Evolutionary conservation across 805 yeast genomes (phyloP).

Genomic region (Metschnikowia lunata): DNA sequence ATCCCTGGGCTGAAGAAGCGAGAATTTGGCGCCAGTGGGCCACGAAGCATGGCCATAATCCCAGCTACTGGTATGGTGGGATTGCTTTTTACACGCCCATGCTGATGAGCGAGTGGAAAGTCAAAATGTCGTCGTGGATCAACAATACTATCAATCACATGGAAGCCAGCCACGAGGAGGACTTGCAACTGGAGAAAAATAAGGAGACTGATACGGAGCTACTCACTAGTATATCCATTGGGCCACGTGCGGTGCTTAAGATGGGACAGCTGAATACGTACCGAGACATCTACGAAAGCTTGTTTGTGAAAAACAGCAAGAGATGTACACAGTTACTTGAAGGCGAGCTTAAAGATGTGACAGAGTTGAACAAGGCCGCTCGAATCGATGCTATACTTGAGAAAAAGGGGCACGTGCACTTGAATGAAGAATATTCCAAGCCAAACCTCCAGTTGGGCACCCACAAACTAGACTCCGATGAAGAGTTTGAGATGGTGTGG

Average conservation of each 20-base stretch:
- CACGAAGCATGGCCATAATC: constrained; percentile 42
- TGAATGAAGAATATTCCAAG: constrained; percentile 29
- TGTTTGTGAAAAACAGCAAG: constrained; percentile 22
- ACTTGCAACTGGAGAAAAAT: background rate
- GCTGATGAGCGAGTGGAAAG: constrained; percentile 34
- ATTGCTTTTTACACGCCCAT: constrained; percentile 50
- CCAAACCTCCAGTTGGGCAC: constrained; percentile 37
- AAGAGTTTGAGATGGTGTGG: constrained; percentile 43
- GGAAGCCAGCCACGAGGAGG: constrained; percentile 6
- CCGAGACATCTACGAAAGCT: constrained; percentile 26
- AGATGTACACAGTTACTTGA: constrained; percentile 19
- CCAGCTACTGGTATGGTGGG: constrained; percentile 68
- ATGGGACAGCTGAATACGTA: constrained; percentile 13
- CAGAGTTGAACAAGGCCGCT: constrained; percentile 34
- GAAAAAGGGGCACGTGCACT: constrained; percentile 22
- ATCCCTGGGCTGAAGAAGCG: constrained; percentile 76
- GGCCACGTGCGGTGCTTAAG: constrained; percentile 15
- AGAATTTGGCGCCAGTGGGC: constrained; percentile 49
- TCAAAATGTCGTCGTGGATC: constrained; percentile 20
- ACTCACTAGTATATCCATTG: constrained; percentile 14
- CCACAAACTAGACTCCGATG: constrained; percentile 34
- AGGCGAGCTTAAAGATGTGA: constrained; percentile 27
- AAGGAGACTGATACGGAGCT: constrained; percentile 1
- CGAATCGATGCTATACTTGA: constrained; percentile 34
- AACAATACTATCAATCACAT: constrained; percentile 12